These are phyloP conservation scores for Malassezia dermatis DNA, from an alignment of 1,284 basidiomycete genomes.

Conservation along the genomic window DNA sequence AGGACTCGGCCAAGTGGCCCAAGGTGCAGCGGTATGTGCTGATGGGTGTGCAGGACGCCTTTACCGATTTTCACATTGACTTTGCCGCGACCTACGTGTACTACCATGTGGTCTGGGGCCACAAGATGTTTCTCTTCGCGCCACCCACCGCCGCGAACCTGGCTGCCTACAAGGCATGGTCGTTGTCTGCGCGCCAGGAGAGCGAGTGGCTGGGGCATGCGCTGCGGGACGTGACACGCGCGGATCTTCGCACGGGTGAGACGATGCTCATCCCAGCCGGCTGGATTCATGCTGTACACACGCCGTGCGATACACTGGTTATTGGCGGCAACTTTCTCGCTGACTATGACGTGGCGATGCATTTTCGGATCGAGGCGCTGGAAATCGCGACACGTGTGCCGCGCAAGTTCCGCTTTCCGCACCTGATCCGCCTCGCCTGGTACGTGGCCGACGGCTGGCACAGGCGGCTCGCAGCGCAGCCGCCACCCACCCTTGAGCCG, in stretches of 20 bases:
- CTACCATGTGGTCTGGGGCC: conserved; percentile 33
- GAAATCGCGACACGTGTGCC: conserved; percentile 87
- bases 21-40: conserved; percentile 93
- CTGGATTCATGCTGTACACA: conserved; percentile 94
- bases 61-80: conserved; percentile 52
- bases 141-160: conserved; percentile 77
- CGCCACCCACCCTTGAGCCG: not conserved
- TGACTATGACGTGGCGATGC: conserved; percentile 28
- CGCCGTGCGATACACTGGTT: conserved; percentile 80
- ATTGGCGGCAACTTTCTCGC: conserved; percentile 75
- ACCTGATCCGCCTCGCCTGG: conserved; percentile 48
- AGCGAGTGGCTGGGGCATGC: conserved; percentile 81
- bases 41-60: conserved; percentile 74
- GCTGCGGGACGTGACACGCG: conserved; percentile 75
- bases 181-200: conserved; percentile 63
- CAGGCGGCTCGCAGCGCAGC: conserved; percentile 11
- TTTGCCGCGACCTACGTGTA: conserved; percentile 30
- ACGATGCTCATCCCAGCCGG: conserved; percentile 65
- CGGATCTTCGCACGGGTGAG: conserved; percentile 69
- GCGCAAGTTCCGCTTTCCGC: conserved; percentile 83
- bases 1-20: conserved; percentile 56
- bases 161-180: conserved; percentile 73
- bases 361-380: conserved; percentile 76
- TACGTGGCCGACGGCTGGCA: conserved; percentile 40
- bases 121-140: conserved; percentile 79